Base-by-base conservation (phyloP, 345 rosid species). In the Salix caprea region DNA sequence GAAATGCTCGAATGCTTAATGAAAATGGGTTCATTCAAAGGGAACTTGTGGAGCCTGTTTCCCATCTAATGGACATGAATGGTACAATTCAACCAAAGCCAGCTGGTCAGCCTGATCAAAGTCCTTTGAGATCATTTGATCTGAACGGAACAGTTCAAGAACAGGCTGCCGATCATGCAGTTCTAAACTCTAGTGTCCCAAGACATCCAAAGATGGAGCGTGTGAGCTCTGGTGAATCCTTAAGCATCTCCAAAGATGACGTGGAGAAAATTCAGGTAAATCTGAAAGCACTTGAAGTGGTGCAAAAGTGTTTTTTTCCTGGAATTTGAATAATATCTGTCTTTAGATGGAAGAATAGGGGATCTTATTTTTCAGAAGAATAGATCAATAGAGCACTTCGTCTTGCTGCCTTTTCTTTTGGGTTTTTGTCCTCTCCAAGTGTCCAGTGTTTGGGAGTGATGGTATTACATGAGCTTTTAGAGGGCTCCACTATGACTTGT, bases 191-290 rank as follows among this genome's bases (percentile, higher is more conserved):
- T 34, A 67, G 72, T 77, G 80, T 78, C 58, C 68, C 74, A 23
- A 58, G 48, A 66, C 87, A 89, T 78, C 77, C 79, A 69, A 84
- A 86, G 77, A 75, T 74, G 76, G 86, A 82, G 65, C 75, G 78
- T 56, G 73, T 68, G 76, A 80, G 58, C 69, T 74, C 87, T 0
- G 71, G 73, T 52, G 92, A 85, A 79, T 78, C 85, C 68, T 78
- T 80, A 81, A 79, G 82, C 80, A 68, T 92, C 62, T 88, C 94
- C 2, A 67, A 81, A 65, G 94, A 91, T 72, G 98, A 94, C 76
- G 71, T 87, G 67, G 88, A 87, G 86, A 94, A 87, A 83, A 87
- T 92, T 68, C 90, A 88, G 99, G 99, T 92, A 85, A 56, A 9
- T 67, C 56, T 24, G 28, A 32, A 64, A 26, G 26, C 67, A 62